Evolutionary conservation across 495 filamentous ascomycete genomes (phyloP).

Genomic region (Monascus purpureus): DNA sequence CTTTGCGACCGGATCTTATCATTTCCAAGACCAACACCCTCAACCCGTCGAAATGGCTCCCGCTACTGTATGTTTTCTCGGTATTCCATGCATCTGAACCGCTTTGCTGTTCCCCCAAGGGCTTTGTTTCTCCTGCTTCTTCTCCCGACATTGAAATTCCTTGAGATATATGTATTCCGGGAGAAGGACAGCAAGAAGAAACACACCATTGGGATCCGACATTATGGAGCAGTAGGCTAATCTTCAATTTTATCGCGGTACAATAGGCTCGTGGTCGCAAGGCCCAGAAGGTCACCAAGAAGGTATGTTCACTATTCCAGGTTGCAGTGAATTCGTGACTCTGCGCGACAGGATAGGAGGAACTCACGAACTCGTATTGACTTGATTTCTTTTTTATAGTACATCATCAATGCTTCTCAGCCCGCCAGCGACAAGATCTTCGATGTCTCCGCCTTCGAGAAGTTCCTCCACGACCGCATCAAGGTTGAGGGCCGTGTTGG

Average conservation of each 20-base stretch:
- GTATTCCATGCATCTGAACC: constrained; percentile 30
- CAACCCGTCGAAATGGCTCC: constrained; percentile 35
- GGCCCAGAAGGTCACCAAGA: constrained; percentile 56
- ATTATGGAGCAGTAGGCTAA: constrained; percentile 93
- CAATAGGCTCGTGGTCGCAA: constrained; percentile 39
- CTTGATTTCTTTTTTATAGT: constrained; percentile 36
- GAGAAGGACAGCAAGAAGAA: background rate
- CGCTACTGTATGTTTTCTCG: constrained; percentile 61
- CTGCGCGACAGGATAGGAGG: constrained; percentile 1
- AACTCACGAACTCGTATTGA: constrained; percentile 1
- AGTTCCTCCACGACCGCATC: constrained; percentile 98
- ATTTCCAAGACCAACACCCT: constrained; percentile 13
- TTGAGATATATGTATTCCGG: background rate
- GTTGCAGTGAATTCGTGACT: background rate
- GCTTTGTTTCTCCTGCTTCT: constrained; percentile 5
- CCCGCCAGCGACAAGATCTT: constrained; percentile 99
- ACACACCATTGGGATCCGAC: constrained; percentile 16
- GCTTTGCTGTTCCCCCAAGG: constrained; percentile 73
- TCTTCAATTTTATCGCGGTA: constrained; percentile 6
- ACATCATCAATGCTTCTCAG: constrained; percentile 96
- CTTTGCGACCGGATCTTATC: constrained; percentile 37
- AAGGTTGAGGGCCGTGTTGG: constrained; percentile 97
- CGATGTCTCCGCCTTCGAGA: constrained; percentile 96
- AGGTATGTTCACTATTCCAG: constrained; percentile 29
- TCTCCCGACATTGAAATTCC: constrained; percentile 2